Evolutionary conservation across 495 filamentous ascomycete genomes (phyloP), one percentile per base, ranked within the genome.

Genomic region (Hypomontagnella submonticulosa): DNA sequence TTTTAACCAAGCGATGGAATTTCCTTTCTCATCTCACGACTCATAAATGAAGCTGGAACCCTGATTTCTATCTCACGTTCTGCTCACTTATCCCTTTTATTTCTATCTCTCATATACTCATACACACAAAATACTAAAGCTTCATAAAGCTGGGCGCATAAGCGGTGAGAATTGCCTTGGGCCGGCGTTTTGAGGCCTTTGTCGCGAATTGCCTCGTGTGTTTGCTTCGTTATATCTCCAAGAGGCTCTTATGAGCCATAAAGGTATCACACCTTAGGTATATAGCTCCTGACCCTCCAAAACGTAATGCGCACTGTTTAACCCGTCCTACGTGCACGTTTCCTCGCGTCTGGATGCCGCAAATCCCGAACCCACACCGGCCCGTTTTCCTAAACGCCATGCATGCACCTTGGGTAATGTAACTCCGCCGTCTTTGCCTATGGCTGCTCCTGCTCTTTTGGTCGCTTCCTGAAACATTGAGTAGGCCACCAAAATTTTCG

Each of bases 381-480:
- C 40, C 60, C 53, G 49, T 57, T 59, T 69, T 63, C 71, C 66
- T 53, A 34, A 73, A 73, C 71, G 71, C 71, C 71, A 43, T 66
- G 66, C 70, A 71, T 73, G 71, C 69, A 73, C 60, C 69, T 63
- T 53, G 52, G 55, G 44, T 56, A 59, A 55, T 63, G 55, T 63
- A 63, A 68, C 60, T 62, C 62, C 63, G 19, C 50, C 44, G 30
- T 41, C 41, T 15, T 60, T 60, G 19, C 60, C 66, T 43, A 15
- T 68, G 43, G 32, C 38, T 36, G 33, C 54, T 55, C 51, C 30
- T 42, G 34, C 2, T 27, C 27, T 48, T 40, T 50, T 36, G 10
- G 40, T 41, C 47, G 15, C 47, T 55, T 15, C 59, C 32, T 56
- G 30, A 54, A 27, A 27, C 23, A 49, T 54, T 54, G 38, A 40